Evolutionary conservation across 2,329 filamentous ascomycete genomes (phyloP), one percentile per base, ranked within the genome.

Genomic region (Lizonia empirigonia): DNA sequence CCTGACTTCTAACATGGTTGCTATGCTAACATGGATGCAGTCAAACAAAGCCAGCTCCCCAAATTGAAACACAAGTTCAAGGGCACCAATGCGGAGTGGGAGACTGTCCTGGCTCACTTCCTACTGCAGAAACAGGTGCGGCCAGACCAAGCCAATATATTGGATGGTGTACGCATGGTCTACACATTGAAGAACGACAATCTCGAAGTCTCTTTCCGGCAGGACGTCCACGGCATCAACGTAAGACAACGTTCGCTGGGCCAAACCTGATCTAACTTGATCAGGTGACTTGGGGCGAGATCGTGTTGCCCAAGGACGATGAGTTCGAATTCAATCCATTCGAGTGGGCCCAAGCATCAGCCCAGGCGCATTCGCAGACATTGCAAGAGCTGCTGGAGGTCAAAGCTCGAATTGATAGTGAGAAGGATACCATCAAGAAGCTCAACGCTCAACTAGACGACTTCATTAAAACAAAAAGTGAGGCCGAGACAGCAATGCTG

Each of bases 291-390:
- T 80, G 91, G n/a, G 89, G 89, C 26, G 75, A 81, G 18, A 80
- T 92, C 53, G 75, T 78, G 4, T 74, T 91, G 3, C 72, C 76
- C 29, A 76, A 80, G 58, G 78, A 82, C 50, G 77, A 80, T 27
- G 79, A 82, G 34, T 81, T 85, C 53, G 81, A 82, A 55, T 80
- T 90, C 55, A 81, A 85, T 46, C 75, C 86, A 4, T 87, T 88
- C 55, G 84, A 88, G 48, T 92, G 89, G 89, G 88, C 86, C 52
- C 81, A 80, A 33, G 75, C 77, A 16, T 83, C 85, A 5, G 78
- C 82, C 8, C 74, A 80, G 48, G 75, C 78, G 15, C 76, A 81
- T 38, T 67, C 71, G 16, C 72, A 73, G 22, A 77, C 79, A 27
- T 75, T 78, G 38, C 68, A 76, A 34, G 74, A 78, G 13, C 69